phyloP scores from a whole-genome alignment of 306 rosid genomes.

The Luffa aegyptiaca region DNA sequence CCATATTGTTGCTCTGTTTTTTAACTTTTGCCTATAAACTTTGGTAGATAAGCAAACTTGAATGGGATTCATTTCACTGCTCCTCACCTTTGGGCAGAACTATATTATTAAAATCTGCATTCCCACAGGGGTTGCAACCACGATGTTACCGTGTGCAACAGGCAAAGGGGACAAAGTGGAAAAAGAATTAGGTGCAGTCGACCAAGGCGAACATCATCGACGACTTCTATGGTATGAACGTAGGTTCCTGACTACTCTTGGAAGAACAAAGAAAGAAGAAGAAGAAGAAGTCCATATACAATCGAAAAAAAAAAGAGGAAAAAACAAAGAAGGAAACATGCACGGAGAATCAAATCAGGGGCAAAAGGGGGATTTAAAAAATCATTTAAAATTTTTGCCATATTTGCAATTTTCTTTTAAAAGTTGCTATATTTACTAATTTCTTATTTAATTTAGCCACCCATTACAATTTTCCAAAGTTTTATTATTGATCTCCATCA shows the following conservation, averaged over 20 bases:
- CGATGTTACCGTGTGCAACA: constrained; percentile 70
- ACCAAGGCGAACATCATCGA: constrained; percentile 30
- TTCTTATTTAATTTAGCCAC: no score
- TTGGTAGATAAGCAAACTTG: neutral
- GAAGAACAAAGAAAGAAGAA: no score
- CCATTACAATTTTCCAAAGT: no score
- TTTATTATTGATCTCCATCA: no score
- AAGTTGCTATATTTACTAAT: no score
- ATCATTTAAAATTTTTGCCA: no score
- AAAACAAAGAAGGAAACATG: no score
- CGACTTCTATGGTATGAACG: constrained; percentile 54
- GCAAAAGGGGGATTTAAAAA: no score
- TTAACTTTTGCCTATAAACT: neutral
- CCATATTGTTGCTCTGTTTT: neutral
- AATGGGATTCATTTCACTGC: constrained; percentile 78
- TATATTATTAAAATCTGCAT: constrained; percentile 70
- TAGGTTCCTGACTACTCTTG: constrained; percentile 44
- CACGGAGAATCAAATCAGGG: no score
- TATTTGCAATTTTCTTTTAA: no score
- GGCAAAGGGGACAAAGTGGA: neutral
- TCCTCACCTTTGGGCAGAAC: constrained; percentile 75
- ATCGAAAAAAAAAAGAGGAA: no score
- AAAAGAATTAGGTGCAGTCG: neutral
- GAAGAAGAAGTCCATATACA: no score
- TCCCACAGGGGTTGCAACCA: constrained; percentile 38